Evolutionary conservation across 371 early-diverging fungal species (phyloP), one percentile per base, ranked within the genome.

Genomic region (Apophysomyces ossiformis): DNA sequence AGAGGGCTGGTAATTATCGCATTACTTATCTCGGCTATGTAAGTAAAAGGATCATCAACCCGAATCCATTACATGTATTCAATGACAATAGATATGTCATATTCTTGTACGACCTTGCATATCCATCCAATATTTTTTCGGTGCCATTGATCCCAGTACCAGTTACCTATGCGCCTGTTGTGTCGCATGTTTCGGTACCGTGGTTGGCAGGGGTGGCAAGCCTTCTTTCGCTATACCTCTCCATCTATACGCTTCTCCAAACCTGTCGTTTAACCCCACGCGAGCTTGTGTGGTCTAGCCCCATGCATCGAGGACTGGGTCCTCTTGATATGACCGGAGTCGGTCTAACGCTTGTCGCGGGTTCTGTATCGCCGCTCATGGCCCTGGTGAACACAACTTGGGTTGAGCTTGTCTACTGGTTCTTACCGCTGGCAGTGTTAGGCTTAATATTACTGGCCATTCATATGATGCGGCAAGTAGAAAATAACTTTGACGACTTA

Each of bases 391-490:
- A 63, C 16, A 36, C 65, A 1, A 58, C 71, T 21, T 35, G 38
- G 21, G 56, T 73, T 1, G 80, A 79, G 58, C 12, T 74, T 21
- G 37, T 64, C 0, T 79, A 71, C 50, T 79, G 80, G 80, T 16
- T 67, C 0, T 47, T 79, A 11, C 80, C 80, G 0, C 38, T 76
- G 37, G 7, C 70, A 4, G 65, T 73, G 0, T 41, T 64, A 4
- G 45, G 50, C 7, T 63, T 79, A 61, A 57, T 68, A 26, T n/a
- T 65, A 16, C 60, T 65, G 9, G 73, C 73, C 8, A 58, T 66
- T 38, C 61, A 61, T 13, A 79, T 77, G 77, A 79, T 79, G 67
- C 58, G 62, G 15, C 69, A 71, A 50, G 77, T 79, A 16, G 66
- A 76, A 54, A 64, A 46, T 26, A 64, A 73, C 11, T 46, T 79